These are phyloP conservation scores for Pachyrhizus erosus DNA, from an alignment of 306 rosid genomes.

Conservation along the genomic window DNA sequence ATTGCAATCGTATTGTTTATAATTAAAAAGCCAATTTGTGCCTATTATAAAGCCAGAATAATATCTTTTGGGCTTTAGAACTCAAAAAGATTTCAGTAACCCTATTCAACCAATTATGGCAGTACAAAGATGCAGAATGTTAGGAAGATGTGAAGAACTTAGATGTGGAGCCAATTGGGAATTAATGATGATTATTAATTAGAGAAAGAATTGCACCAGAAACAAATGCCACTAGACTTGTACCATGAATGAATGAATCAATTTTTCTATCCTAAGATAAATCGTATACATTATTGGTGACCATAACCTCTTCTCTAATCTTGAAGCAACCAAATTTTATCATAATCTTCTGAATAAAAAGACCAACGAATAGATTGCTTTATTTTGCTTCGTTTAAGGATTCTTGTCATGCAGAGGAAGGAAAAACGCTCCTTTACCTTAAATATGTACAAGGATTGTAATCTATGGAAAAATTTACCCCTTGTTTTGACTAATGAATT, in stretches of 20 bases:
- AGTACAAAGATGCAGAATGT: neutral
- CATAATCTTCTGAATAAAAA: constrained; percentile 41
- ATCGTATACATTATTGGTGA: neutral
- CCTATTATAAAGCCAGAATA: neutral
- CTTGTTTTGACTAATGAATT: constrained; percentile 28
- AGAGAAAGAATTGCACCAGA: neutral
- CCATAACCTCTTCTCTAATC: constrained; percentile 24
- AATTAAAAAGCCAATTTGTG: neutral
- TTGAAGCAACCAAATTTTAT: constrained; percentile 31
- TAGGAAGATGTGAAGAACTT: neutral
- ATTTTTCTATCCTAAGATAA: neutral
- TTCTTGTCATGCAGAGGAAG: constrained; percentile 36
- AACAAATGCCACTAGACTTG: constrained; percentile 3
- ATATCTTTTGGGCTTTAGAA: neutral
- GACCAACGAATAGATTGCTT: constrained; percentile 16
- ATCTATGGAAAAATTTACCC: constrained; percentile 51
- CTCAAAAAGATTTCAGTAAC: neutral
- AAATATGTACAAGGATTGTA: constrained; percentile 55
- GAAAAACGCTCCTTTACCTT: constrained; percentile 37
- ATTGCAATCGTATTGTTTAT: neutral
- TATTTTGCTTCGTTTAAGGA: constrained; percentile 24
- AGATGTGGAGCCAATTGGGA: neutral
- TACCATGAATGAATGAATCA: constrained; percentile 21
- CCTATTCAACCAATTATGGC: neutral
- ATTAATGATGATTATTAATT: neutral